Percentiles rank a stretch among this genome's conserved stretches.
Evolutionary conservation across 2,329 filamentous ascomycete species (phyloP).

Genomic region (Biscogniauxia sp.): DNA sequence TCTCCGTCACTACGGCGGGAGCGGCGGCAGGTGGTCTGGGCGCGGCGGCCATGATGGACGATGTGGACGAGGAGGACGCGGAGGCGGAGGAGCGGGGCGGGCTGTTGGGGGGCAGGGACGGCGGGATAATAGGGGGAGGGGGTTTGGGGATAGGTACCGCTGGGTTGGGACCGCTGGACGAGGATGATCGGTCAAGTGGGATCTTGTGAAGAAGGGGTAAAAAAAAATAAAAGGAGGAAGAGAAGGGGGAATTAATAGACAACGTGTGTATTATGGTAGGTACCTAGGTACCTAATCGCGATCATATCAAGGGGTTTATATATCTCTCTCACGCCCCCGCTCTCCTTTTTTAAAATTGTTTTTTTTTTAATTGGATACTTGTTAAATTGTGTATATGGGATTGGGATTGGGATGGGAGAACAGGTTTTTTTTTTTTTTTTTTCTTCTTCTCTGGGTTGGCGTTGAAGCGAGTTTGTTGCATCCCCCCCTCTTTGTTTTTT

Average conservation of each 20-base stretch:
- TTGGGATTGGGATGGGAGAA: no score
- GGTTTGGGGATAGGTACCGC: conserved; percentile 1
- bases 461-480: no score
- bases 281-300: not conserved
- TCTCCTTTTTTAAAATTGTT: no score
- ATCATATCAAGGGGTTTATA: not conserved
- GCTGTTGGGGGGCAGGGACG: conserved; percentile 14
- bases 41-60: conserved; percentile 32
- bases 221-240: no score
- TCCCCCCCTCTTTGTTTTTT: no score
- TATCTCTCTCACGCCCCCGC: not conserved
- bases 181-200: conserved; percentile 22
- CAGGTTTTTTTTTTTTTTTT: no score
- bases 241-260: not conserved
- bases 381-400: not conserved
- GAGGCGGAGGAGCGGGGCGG: conserved; percentile 17
- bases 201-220: conserved; percentile 19
- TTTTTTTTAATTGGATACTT: no score
- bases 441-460: no score
- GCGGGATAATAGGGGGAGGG: not conserved
- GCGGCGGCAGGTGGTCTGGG: conserved; percentile 39
- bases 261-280: not conserved
- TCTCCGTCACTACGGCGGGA: not conserved
- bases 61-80: conserved; percentile 6
- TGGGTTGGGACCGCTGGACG: not conserved